Evolutionary conservation across 768 basidiomycete genomes (phyloP), one percentile per base, ranked within the genome.

Genomic region (Mycena alexandri): DNA sequence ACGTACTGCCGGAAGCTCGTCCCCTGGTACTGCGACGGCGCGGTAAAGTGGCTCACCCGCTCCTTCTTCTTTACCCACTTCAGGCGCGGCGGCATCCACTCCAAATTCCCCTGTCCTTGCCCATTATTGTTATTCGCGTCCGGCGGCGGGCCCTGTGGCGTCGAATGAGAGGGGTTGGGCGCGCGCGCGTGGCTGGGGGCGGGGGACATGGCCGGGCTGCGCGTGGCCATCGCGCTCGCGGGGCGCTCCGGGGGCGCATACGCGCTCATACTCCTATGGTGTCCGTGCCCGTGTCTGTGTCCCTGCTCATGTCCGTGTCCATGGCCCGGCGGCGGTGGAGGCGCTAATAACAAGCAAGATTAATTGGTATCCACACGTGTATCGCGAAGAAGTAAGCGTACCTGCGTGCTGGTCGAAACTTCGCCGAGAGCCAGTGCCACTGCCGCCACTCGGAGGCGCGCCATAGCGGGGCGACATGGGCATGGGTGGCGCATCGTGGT

Each of bases 21-120:
- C 14, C 70, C 70, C 44, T 71, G 70, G 22, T 62, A 71, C 66
- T 71, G 70, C 43, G 70, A 61, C 42, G 70, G 64, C 25, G 70
- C 63, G 8, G 70, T 71, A 17, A 71, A 71, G 33, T 71, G 70
- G 70, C 70, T 71, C 21, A 71, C 66, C 55, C 70, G 70, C 19
- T 71, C 66, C 50, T 71, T 71, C 62, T 67, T 67, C 57, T 67
- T 55, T 44, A 71, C 70, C 70, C 70, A 71, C 63, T 68, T 71
- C n/a, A 71, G 69, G 22, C 58, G 56, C 53, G 68, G 60, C 12
- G 68, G 63, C 59, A 53, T 57, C 68, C 68, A 69, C 48, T 69
- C 63, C 14, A 63, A 9, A 38, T 67, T 67, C 9, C 65, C 56
- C 38, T 38, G 38, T 14, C 14, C 11, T 11, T 38, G 34, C 34